Percentiles rank a stretch among this genome's conserved stretches.
These are phyloP conservation scores for Amaranthus hypochondriacus DNA, from an alignment of 148 eudicot species.

Conservation along the genomic window DNA sequence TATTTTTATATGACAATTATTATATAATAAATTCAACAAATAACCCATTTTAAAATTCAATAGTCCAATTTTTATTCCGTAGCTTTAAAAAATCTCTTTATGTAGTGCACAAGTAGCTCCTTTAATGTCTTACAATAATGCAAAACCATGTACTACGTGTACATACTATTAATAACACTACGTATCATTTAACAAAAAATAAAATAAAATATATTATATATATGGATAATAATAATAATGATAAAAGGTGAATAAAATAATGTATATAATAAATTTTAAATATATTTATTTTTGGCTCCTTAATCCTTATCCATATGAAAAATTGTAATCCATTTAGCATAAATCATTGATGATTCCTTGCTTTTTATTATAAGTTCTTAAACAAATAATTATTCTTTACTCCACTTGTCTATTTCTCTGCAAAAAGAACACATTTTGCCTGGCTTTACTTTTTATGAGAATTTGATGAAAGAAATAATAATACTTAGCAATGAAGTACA, in stretches of 20 bases:
- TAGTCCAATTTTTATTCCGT: too few species aligned
- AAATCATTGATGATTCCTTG: neutral
- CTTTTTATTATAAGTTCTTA: slow-evolving; percentile 7
- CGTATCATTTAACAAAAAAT: too few species aligned
- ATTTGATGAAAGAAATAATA: neutral
- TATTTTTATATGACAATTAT: too few species aligned
- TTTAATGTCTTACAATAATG: too few species aligned
- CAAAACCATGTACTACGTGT: too few species aligned
- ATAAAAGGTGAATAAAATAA: neutral
- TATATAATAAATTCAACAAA: too few species aligned
- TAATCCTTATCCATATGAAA: slow-evolving; percentile 12
- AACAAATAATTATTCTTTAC: slow-evolving; percentile 4
- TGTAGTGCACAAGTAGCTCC: too few species aligned
- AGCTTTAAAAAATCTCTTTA: too few species aligned
- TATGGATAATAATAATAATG: neutral
- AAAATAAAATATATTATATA: neutral
- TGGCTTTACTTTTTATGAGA: neutral
- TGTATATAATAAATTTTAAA: too few species aligned
- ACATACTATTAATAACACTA: too few species aligned
- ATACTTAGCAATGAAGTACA: neutral
- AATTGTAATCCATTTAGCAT: neutral
- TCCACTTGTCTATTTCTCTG: slow-evolving; percentile 1
- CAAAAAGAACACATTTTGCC: neutral
- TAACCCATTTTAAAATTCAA: too few species aligned
- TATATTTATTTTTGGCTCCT: neutral